Evolutionary conservation across 768 basidiomycete species (phyloP), one percentile per base, ranked within the genome.

Genomic region (Leucocoprinus leucothites): DNA sequence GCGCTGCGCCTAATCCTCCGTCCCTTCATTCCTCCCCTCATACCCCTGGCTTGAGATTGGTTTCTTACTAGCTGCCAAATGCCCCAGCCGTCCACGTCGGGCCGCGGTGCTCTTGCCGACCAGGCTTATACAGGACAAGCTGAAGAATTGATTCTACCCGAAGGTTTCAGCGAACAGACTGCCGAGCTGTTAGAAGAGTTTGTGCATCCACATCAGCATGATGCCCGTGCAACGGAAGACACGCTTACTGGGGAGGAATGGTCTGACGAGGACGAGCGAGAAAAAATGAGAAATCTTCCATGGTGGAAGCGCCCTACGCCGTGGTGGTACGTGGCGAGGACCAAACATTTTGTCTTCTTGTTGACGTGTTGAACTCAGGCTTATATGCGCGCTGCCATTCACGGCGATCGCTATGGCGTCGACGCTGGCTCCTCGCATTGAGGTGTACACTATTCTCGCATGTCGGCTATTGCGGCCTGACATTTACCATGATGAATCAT

Each of bases 301-400:
- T 91, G 89, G 89, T 91, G 86, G 81, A 89, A 74, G 69, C 72
- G 79, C 40, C 87, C 90, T 2, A 89, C 89, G 0, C 77, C 87
- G 0, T 78, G 74, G 71, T 91, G 89, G 91, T 90, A 59, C 61
- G 82, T 70, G 19, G 9, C 35, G 43, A n/a, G 3, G n/a, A 31
- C 3, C 18, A 9, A 52, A n/a, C n/a, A n/a, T n/a, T 43, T 52
- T 51, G 46, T 24, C 38, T 56, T 5, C 6, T 31, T 11, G 31
- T 31, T 38, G 38, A 38, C 45, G 59, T 35, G 40, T 26, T 26
- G n/a, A 16, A 46, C 28, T 13, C 63, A 92, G 91, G 89, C 65
- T 89, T 36, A 58, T 91, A 13, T 64, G 69, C 13, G 63, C 75
- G 5, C 64, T 82, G 22, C 83, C 86, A 11, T 66, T 91, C 48